Evolutionary conservation across 768 basidiomycete genomes (phyloP).

Genomic region (Termitomyces sp.): DNA sequence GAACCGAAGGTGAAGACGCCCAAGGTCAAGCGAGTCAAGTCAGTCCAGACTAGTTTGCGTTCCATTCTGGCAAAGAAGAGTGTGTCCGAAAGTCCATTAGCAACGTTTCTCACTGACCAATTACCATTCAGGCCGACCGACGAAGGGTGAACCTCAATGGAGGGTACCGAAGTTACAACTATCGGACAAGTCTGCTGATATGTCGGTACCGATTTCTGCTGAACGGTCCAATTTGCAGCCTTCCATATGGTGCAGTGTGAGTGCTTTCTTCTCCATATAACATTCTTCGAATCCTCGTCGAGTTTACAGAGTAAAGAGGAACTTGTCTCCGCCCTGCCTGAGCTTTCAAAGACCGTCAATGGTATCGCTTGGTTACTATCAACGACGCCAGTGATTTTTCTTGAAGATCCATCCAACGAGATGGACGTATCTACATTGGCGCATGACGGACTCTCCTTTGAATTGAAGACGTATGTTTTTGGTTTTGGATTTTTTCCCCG

Average conservation of each 20-base stretch:
- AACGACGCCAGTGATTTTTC: slow-evolving; percentile 9
- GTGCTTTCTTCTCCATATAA: neutral
- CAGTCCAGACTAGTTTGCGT: neutral
- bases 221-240: slow-evolving; percentile 1
- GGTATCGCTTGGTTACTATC: slow-evolving; percentile 16
- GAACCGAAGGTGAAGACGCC: neutral
- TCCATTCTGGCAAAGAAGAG: neutral
- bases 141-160: slow-evolving; percentile 16
- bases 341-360: slow-evolving; percentile 13
- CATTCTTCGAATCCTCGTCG: neutral
- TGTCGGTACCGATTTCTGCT: neutral
- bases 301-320: slow-evolving; percentile 17
- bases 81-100: neutral
- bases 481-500: neutral
- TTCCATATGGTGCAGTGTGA: slow-evolving; percentile 16
- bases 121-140: slow-evolving; percentile 1
- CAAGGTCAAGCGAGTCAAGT: neutral
- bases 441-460: slow-evolving; percentile 8
- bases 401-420: slow-evolving; percentile 4
- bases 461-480: slow-evolving; percentile 11
- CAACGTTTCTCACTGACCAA: neutral
- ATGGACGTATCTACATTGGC: slow-evolving; percentile 6
- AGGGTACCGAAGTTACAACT: neutral
- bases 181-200: neutral
- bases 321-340: slow-evolving; percentile 16